A percentile compares a stretch with the other conserved stretches of the same genome.
Evolutionary conservation across 805 yeast genomes (phyloP).

Genomic region (Ogataea sp.): DNA sequence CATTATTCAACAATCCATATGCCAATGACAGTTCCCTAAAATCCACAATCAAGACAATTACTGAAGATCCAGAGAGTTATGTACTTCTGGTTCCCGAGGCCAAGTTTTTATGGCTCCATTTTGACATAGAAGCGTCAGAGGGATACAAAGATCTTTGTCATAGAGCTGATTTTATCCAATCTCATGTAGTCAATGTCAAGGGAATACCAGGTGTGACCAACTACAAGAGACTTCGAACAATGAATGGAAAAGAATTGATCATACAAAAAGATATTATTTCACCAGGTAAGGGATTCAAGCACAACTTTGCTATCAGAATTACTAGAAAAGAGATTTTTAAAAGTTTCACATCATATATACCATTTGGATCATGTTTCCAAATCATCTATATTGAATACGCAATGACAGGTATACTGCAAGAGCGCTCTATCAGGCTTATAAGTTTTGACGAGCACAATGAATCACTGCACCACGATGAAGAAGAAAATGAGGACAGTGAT

Average conservation of each 20-base stretch:
- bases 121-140: slow-evolving; percentile 29
- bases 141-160: slow-evolving; percentile 46
- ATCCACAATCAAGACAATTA: slow-evolving; percentile 35
- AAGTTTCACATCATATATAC: slow-evolving; percentile 52
- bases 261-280: slow-evolving; percentile 46
- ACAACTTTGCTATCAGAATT: slow-evolving; percentile 35
- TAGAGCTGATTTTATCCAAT: slow-evolving; percentile 49
- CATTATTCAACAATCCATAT: slow-evolving; percentile 57
- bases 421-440: slow-evolving; percentile 3
- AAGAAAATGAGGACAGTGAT: background rate
- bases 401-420: slow-evolving; percentile 34
- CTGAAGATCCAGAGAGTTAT: slow-evolving; percentile 39
- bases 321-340: slow-evolving; percentile 37
- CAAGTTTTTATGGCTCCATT: slow-evolving; percentile 30
- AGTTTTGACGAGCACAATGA: background rate
- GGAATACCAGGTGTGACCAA: slow-evolving; percentile 19
- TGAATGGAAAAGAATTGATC: slow-evolving; percentile 47
- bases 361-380: slow-evolving; percentile 47
- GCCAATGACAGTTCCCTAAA: slow-evolving; percentile 38
- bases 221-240: slow-evolving; percentile 33
- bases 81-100: slow-evolving; percentile 61
- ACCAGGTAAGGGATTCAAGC: slow-evolving; percentile 52
- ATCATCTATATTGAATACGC: slow-evolving; percentile 52
- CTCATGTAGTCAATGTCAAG: slow-evolving; percentile 46
- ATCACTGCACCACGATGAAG: background rate